A percentile compares a stretch with the other conserved stretches of the same genome.
phyloP scores from a whole-genome alignment of 2,329 filamentous ascomycete species.

The Curvularia eragrostidis region DNA sequence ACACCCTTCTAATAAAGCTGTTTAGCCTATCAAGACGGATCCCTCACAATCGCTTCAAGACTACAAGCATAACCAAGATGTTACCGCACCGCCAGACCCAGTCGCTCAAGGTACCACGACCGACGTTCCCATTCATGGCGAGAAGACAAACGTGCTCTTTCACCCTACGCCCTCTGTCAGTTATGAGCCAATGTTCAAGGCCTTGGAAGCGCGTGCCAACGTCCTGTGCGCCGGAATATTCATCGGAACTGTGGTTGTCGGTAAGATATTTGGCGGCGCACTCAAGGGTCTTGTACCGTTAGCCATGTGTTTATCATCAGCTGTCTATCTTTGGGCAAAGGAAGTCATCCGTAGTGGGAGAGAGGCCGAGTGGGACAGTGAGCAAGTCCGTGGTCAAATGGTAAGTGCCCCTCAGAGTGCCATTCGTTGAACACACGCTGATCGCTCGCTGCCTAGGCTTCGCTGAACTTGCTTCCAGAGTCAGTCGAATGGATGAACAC shows the following conservation, averaged over 20 bases:
- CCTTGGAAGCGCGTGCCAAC: slow-evolving; percentile 76
- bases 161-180: slow-evolving; percentile 90
- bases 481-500: slow-evolving; percentile 96
- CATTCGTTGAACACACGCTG: neutral
- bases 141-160: slow-evolving; percentile 96
- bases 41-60: slow-evolving; percentile 75
- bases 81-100: slow-evolving; percentile 89
- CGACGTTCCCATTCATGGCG: slow-evolving; percentile 93
- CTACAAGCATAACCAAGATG: slow-evolving; percentile 84
- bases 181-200: slow-evolving; percentile 85
- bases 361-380: slow-evolving; percentile 85
- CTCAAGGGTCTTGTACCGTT: slow-evolving; percentile 79
- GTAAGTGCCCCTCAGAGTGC: slow-evolving; percentile 48
- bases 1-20: slow-evolving; percentile 16
- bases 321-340: slow-evolving; percentile 88
- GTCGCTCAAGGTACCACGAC: slow-evolving; percentile 81
- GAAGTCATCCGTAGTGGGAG: slow-evolving; percentile 82
- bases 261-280: slow-evolving; percentile 78
- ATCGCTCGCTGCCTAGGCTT: slow-evolving; percentile 61
- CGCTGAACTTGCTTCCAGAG: slow-evolving; percentile 87
- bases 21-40: slow-evolving; percentile 69
- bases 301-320: slow-evolving; percentile 73
- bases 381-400: slow-evolving; percentile 82
- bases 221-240: slow-evolving; percentile 74
- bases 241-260: slow-evolving; percentile 75